A percentile compares a stretch with the other conserved stretches of the same genome.
Conservation (phyloP, 441 rosid species). For the Francoa sonchifolia region DNA sequence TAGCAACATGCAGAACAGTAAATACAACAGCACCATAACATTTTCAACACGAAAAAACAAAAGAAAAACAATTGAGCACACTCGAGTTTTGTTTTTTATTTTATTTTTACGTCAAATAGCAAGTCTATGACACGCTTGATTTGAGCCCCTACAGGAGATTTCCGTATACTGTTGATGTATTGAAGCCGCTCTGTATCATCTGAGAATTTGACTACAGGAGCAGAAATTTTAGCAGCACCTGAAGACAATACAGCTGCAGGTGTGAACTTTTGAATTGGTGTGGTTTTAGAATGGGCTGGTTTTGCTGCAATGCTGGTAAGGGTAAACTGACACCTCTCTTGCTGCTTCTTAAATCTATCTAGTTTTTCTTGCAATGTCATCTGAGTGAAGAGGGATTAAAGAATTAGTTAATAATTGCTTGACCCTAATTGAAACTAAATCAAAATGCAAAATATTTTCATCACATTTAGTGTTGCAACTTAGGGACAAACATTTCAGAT, state of each 20-base stretch:
- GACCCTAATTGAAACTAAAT: no score
- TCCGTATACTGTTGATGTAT: constrained; percentile 50
- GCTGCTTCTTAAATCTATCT: constrained; percentile 59
- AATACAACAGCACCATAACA: not conserved
- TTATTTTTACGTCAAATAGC: constrained; percentile 34
- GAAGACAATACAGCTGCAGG: constrained; percentile 20
- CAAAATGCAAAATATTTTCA: no score
- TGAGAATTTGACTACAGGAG: constrained; percentile 57
- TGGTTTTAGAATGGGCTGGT: constrained; percentile 24
- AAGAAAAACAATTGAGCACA: not conserved
- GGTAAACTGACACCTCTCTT: constrained; percentile 54
- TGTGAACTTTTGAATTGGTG: constrained; percentile 15
- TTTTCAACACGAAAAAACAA: not conserved
- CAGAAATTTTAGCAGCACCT: constrained; percentile 24
- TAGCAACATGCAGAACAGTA: no score
- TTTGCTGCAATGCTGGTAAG: constrained; percentile 47
- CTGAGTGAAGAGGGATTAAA: no score
- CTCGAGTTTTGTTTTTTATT: not conserved
- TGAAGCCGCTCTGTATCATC: constrained; percentile 72
- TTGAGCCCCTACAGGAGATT: constrained; percentile 76
- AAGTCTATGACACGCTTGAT: constrained; percentile 79
- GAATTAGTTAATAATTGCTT: no score
- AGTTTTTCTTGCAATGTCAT: constrained; percentile 52
- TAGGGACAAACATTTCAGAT: no score
- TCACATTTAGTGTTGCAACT: no score